A percentile compares a stretch with the other conserved stretches of the same genome.
These are phyloP conservation scores for Pseudogymnoascus verrucosus DNA, from an alignment of 2,329 filamentous ascomycete genomes.

Conservation along the genomic window DNA sequence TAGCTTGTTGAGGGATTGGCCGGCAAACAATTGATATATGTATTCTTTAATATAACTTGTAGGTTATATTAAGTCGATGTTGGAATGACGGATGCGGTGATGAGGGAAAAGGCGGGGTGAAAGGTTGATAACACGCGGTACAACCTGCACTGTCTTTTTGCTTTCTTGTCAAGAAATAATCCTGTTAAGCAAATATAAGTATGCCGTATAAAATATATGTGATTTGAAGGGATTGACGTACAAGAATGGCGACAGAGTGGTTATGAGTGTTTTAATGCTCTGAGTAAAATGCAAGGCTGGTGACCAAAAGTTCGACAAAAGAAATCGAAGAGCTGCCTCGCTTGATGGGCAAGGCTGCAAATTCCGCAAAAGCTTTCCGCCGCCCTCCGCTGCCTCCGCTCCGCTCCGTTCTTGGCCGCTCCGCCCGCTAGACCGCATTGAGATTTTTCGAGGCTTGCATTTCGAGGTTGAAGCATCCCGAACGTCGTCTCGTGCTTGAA, in stretches of 20 bases:
- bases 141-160: conserved; percentile 5
- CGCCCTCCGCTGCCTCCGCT: neutral
- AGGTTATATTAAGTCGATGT: neutral
- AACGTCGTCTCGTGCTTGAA: conserved; percentile 8
- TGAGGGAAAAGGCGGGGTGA: conserved; percentile 4
- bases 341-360: conserved; percentile 9
- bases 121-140: conserved; percentile 2
- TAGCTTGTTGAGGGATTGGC: neutral
- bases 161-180: conserved; percentile 6
- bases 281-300: conserved; percentile 8
- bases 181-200: neutral
- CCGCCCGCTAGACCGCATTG: conserved; percentile 8
- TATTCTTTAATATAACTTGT: neutral
- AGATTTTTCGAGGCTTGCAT: conserved; percentile 10
- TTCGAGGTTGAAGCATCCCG: conserved; percentile 7
- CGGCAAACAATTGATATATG: neutral
- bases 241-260: neutral
- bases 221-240: conserved; percentile 1
- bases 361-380: neutral
- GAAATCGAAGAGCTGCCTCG: conserved; percentile 1
- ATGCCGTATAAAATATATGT: neutral
- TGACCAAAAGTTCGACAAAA: conserved; percentile 9
- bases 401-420: neutral
- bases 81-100: neutral
- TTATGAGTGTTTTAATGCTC: conserved; percentile 6